Base-by-base conservation (phyloP, 1,284 basidiomycete genomes). In the Ustilago esculenta region DNA sequence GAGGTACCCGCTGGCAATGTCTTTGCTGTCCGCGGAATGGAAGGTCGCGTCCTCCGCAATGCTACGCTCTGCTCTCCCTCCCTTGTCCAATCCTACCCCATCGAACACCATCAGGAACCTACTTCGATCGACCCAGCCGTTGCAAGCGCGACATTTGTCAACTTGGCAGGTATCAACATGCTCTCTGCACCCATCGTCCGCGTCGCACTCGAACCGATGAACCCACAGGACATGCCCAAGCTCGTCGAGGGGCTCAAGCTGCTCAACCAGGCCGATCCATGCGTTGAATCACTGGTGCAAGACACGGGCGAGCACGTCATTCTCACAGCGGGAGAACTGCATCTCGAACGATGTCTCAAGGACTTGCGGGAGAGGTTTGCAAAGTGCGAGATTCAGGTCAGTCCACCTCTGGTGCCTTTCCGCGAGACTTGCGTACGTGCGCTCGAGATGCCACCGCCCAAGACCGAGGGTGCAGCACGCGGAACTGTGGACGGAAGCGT, bases 241-340 rank as follows among this genome's bases (percentile, higher is more conserved):
- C 86, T 99, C 15, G 87, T 98, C 30, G 87, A 87, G 47, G 96
- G 96, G 0, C 84, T 98, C 48, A 91, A 90, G 73, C 85, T 98
- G 27, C 87, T 99, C 25, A 92, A 91, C 76, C 94, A 98, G 82
- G 90, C 94, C 5, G 96, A 98, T 83, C 95, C 96, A 1, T 98
- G 94, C 75, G 95, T 96, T 15, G 93, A 98, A 82, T 94, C 92
- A 0, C 91, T 97, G 80, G 92, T 98, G 65, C 95, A 98, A 83
- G 89, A 93, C 76, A 97, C 94, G 0, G 96, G 96, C 35, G 96
- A 99, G 83, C 92, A 97, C 82, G 96, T 98, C 52, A 97, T 99
- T 72, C 84, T 98, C 63, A 92, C 92, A 7, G 96, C 96, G 0
- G 96, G 96, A 51, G 96, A 98, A 81, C 84, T 99, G 53, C 96